These are phyloP conservation scores for Candida nanaspora DNA, from an alignment of 805 yeast species.

Conservation along the genomic window DNA sequence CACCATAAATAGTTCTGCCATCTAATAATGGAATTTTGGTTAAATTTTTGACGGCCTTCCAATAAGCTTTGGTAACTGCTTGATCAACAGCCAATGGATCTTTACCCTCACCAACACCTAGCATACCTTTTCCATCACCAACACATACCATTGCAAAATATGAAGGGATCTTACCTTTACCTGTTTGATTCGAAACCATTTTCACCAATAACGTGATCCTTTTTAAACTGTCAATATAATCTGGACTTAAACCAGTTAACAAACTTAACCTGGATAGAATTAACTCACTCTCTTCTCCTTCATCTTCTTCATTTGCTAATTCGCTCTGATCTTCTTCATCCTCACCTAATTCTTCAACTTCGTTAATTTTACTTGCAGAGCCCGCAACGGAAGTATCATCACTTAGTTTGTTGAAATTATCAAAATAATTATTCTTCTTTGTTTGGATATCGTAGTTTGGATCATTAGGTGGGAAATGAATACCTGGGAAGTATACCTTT, in stretches of 20 bases:
- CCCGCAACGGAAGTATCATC: too few species aligned
- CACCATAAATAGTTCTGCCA: conserved; percentile 84
- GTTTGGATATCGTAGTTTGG: neutral
- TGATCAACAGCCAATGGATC: conserved; percentile 68
- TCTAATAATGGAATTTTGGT: conserved; percentile 80
- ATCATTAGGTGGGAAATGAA: neutral
- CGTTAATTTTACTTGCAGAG: neutral
- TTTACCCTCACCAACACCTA: conserved; percentile 94
- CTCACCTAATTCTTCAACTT: conserved; percentile 3
- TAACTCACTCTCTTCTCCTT: conserved; percentile 20
- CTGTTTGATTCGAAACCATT: conserved; percentile 84
- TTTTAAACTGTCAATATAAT: conserved; percentile 52
- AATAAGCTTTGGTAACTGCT: conserved; percentile 79
- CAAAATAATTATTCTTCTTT: neutral
- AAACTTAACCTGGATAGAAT: conserved; percentile 49
- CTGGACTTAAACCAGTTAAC: conserved; percentile 59
- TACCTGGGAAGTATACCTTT: neutral
- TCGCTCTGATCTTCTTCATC: conserved; percentile 6
- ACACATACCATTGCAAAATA: conserved; percentile 82
- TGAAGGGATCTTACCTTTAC: conserved; percentile 82
- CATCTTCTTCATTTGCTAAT: conserved; percentile 4
- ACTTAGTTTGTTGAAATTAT: neutral
- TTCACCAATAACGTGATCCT: conserved; percentile 67
- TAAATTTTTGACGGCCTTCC: conserved; percentile 89
- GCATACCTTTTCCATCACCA: conserved; percentile 89